phyloP scores from a whole-genome alignment of 2,329 filamentous ascomycete genomes.

The Pseudocercospora fijiensis region DNA sequence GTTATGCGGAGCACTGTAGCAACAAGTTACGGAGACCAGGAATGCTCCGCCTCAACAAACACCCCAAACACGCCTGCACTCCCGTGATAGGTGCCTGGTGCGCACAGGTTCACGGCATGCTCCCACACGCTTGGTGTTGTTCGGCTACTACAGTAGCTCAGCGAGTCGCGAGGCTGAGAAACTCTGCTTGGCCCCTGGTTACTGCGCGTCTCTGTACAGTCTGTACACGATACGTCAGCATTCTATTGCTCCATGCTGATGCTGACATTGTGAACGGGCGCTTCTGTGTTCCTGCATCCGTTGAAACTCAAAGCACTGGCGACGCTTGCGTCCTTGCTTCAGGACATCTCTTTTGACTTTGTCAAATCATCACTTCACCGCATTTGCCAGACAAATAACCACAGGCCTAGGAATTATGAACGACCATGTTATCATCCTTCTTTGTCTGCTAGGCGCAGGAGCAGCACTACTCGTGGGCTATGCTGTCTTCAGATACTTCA shows the following conservation, averaged over 20 bases:
- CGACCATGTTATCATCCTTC: conserved; percentile 8
- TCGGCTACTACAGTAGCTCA: background rate
- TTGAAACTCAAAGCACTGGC: background rate
- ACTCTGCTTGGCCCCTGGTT: background rate
- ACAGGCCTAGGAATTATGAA: conserved; percentile 1
- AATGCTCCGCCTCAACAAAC: conserved; percentile 1
- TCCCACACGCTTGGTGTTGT: background rate
- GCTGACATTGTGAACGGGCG: background rate
- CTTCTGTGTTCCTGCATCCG: conserved; percentile 1
- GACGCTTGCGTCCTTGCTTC: background rate
- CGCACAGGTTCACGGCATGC: background rate
- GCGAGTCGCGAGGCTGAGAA: background rate
- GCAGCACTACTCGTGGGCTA: conserved; percentile 3
- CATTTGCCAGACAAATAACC: background rate
- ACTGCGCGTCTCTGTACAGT: background rate
- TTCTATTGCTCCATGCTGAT: background rate
- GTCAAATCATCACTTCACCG: background rate
- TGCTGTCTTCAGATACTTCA: conserved; percentile 4
- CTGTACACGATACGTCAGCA: background rate
- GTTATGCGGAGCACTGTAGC: background rate
- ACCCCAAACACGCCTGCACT: background rate
- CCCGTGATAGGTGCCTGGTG: background rate
- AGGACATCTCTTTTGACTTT: background rate
- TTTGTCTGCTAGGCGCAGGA: conserved; percentile 3
- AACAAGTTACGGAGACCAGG: background rate